phyloP scores from a whole-genome alignment of 441 rosid species.

The Euphorbia schlechtendalii region DNA sequence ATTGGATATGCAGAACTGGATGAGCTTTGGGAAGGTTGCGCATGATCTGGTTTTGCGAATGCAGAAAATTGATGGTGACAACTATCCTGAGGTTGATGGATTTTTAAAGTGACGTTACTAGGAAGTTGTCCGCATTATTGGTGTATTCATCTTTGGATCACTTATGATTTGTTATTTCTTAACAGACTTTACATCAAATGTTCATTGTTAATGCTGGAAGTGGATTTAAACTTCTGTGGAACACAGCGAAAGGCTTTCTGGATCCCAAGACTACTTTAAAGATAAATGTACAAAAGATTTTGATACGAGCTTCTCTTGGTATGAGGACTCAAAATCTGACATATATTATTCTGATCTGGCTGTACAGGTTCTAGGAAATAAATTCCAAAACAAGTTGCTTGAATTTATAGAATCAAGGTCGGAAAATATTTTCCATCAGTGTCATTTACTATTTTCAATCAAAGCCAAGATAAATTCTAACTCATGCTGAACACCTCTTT shows the following conservation, averaged over 20 bases:
- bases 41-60: slow-evolving; percentile 83
- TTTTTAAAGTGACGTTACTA: slow-evolving; percentile 2
- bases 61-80: slow-evolving; percentile 93
- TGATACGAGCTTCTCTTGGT: slow-evolving; percentile 10
- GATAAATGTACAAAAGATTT: slow-evolving; percentile 53
- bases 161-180: slow-evolving; percentile 17
- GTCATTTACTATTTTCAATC: background rate
- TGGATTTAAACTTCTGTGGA: slow-evolving; percentile 83
- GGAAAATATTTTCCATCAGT: slow-evolving; percentile 11
- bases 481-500: slow-evolving; percentile 14
- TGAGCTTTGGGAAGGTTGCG: slow-evolving; percentile 78
- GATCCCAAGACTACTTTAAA: slow-evolving; percentile 90
- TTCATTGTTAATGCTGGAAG: slow-evolving; percentile 84
- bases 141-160: slow-evolving; percentile 12
- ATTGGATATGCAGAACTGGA: slow-evolving; percentile 53
- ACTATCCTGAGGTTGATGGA: slow-evolving; percentile 86
- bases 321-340: slow-evolving; percentile 7
- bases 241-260: slow-evolving; percentile 73
- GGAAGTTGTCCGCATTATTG: slow-evolving; percentile 8
- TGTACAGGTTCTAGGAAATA: slow-evolving; percentile 75
- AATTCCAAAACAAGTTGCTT: slow-evolving; percentile 58
- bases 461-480: slow-evolving; percentile 11
- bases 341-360: slow-evolving; percentile 24
- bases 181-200: slow-evolving; percentile 92
- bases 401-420: slow-evolving; percentile 80